Base-by-base conservation (phyloP, 2,329 filamentous ascomycete genomes). In the Fusarium sp. region DNA sequence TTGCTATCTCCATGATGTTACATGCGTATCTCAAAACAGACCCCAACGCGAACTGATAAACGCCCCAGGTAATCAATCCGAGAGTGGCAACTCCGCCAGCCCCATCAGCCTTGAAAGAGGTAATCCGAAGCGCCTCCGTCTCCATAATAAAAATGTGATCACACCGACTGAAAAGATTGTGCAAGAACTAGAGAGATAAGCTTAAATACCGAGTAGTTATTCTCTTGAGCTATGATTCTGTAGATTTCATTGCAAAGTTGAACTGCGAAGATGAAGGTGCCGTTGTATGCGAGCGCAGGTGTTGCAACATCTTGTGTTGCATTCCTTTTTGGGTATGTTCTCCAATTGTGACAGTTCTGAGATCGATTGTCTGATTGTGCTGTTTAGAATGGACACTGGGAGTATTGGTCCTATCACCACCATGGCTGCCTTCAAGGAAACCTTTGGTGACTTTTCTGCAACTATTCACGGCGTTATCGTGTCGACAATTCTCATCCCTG, bases 401-500 rank as follows among this genome's bases (percentile, higher is more conserved):
- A 87, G 84, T 32, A 89, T 91, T 59, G 89, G 90, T 4, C 87
- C 89, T 8, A 85, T 91, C 0, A 91, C 89, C 0, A 84, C 85
- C 6, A 91, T 91, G 89, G 75, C 82, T 0, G 80, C 82, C 22
- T 91, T 89, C 77, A 81, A 81, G 15, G 63, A 80, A 6, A 83
- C 84, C 8, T 87, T 91, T 74, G 89, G 89, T 8, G 79, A 83
- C 20, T 84, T 88, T 50, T 88, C 87, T 3, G 83, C 89, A 1
- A 87, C 87, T 0, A 77, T 91, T 3, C 89, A 89, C 72, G 90
- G 90, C 1, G 81, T 91, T 6, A 85, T 90, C 12, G 89, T 92
- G 22, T 91, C 90, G 0, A 87, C 87, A 0, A 88, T 91, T 52
- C 83, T 91, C 28, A 84, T 91, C 30, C 87, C 89, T 0, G 90